These are phyloP conservation scores for Harringtonia lauricola DNA, from an alignment of 2,329 filamentous ascomycete genomes.

Conservation along the genomic window DNA sequence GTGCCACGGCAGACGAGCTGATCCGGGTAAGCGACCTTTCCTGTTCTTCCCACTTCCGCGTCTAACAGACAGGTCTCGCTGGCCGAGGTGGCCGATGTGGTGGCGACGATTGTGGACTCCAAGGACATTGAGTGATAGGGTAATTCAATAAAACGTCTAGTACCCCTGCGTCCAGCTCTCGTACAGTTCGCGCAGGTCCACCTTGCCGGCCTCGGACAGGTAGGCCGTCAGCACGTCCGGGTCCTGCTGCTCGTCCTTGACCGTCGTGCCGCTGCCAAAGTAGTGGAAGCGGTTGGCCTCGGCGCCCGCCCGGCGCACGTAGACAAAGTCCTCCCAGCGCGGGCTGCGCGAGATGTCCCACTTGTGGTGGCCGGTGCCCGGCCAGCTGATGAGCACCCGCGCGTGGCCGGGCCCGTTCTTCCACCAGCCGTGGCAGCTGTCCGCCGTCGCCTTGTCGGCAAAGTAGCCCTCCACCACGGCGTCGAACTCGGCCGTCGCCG, in stretches of 20 bases:
- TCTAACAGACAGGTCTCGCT: conserved; percentile 1
- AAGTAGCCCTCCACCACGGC: conserved; percentile 7
- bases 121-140: conserved; percentile 5
- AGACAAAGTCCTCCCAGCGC: conserved; percentile 12
- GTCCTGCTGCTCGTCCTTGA: too few relatives aligned
- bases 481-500: conserved; percentile 12
- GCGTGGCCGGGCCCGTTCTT: conserved; percentile 7
- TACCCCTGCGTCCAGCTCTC: too few relatives aligned
- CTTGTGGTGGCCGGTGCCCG: conserved; percentile 9
- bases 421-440: conserved; percentile 9
- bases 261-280: conserved; percentile 9
- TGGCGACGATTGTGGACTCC: conserved; percentile 4
- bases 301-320: conserved; percentile 4
- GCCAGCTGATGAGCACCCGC: conserved; percentile 10
- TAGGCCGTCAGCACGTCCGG: too few relatives aligned
- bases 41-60: neutral
- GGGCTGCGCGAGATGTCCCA: conserved; percentile 4
- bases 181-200: too few relatives aligned
- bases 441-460: conserved; percentile 3
- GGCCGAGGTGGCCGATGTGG: conserved; percentile 4
- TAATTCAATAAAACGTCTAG: too few relatives aligned
- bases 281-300: conserved; percentile 8
- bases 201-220: too few relatives aligned
- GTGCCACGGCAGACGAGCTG: conserved; percentile 3
- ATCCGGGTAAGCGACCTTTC: neutral